Percentiles rank a stretch among this genome's conserved stretches.
Evolutionary conservation across 1,284 basidiomycete genomes (phyloP).

Genomic region (Moniliophthora roreri): DNA sequence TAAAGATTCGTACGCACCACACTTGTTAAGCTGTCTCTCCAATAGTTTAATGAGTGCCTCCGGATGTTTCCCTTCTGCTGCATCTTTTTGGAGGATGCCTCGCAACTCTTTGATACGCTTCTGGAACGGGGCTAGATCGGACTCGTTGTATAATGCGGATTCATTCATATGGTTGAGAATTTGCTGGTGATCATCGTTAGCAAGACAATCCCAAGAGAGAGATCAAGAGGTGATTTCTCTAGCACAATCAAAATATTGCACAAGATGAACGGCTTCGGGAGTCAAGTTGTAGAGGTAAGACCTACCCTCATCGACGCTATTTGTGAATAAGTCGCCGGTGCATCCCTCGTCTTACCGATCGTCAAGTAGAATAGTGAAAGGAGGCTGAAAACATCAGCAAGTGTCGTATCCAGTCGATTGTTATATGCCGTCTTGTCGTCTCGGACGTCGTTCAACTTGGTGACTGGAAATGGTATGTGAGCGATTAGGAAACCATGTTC

Average conservation of each 20-base stretch:
- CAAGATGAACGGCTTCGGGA: constrained; percentile 11
- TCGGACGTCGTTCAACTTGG: constrained; percentile 88
- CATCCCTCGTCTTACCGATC: constrained; percentile 91
- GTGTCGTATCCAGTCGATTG: constrained; percentile 89
- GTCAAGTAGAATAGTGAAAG: constrained; percentile 92
- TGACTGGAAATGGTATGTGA: constrained; percentile 57
- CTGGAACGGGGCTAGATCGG: constrained; percentile 85
- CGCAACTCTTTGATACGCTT: constrained; percentile 78
- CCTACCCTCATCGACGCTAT: constrained; percentile 91
- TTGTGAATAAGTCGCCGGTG: constrained; percentile 91
- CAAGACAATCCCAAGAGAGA: too few relatives aligned
- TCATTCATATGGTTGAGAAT: constrained; percentile 93
- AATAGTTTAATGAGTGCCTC: constrained; percentile 89
- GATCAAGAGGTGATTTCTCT: too few relatives aligned
- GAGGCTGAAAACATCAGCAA: constrained; percentile 91
- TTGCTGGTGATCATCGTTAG: constrained; percentile 58
- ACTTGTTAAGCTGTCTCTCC: constrained; percentile 88
- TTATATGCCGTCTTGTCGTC: constrained; percentile 77
- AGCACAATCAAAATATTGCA: neutral
- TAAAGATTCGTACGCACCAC: constrained; percentile 61
- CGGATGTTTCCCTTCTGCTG: constrained; percentile 81
- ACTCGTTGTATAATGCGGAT: constrained; percentile 89
- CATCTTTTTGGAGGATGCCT: constrained; percentile 81
- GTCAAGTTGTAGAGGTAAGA: constrained; percentile 25
- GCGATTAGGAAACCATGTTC: constrained; percentile 1